phyloP scores from a whole-genome alignment of 352 stramenopile genomes.

The Pythium chondricola region DNA sequence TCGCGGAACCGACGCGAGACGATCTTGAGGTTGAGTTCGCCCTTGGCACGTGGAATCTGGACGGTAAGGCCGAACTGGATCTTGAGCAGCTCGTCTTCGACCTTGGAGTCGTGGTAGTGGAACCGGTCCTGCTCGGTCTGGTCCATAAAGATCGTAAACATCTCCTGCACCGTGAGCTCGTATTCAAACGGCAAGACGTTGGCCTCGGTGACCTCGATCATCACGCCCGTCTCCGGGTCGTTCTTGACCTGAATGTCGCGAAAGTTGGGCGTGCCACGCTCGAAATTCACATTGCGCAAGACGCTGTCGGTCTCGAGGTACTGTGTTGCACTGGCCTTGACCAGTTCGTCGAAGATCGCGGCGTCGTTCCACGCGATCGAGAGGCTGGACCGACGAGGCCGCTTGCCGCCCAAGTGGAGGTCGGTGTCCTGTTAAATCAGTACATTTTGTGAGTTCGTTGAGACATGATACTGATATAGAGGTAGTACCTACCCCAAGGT shows the following conservation, averaged over 20 bases:
- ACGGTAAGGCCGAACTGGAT: slow-evolving; percentile 5
- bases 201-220: slow-evolving; percentile 8
- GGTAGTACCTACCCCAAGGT: slow-evolving; percentile 1
- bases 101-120: slow-evolving; percentile 15
- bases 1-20: slow-evolving; percentile 6
- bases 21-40: slow-evolving; percentile 6
- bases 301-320: background rate
- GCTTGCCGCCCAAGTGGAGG: background rate
- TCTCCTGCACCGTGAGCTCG: slow-evolving; percentile 1
- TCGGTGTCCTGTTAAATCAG: background rate
- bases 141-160: slow-evolving; percentile 3
- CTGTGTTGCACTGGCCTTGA: background rate
- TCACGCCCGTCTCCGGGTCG: slow-evolving; percentile 5
- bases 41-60: background rate
- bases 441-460: background rate
- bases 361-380: slow-evolving; percentile 6
- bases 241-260: slow-evolving; percentile 12
- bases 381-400: slow-evolving; percentile 1
- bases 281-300: slow-evolving; percentile 3
- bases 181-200: slow-evolving; percentile 11
- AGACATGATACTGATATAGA: background rate
- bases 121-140: slow-evolving; percentile 4
- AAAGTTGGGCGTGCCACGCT: background rate
- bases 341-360: slow-evolving; percentile 8
- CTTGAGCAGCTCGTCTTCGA: slow-evolving; percentile 4